phyloP scores from a whole-genome alignment of 805 yeast species.

The Lipomyces sp. region DNA sequence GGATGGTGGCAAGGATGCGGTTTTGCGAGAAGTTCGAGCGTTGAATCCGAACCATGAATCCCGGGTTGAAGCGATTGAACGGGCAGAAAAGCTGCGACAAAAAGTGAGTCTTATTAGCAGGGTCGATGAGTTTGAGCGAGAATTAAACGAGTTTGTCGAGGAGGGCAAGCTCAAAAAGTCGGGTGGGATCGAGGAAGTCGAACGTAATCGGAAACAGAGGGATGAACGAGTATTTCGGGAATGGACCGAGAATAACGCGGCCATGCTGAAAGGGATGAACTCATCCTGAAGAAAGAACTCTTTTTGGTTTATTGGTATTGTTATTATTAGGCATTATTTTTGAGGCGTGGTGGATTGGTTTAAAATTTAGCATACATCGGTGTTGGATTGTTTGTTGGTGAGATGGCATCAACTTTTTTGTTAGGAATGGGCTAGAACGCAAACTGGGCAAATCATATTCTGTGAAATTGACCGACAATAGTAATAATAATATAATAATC shows the following conservation, averaged over 20 bases:
- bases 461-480: too few species aligned
- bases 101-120: conserved; percentile 63
- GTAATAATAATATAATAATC: too few species aligned
- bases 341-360: too few species aligned
- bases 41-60: conserved; percentile 82
- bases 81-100: conserved; percentile 80
- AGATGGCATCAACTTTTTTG: too few species aligned
- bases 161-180: conserved; percentile 75
- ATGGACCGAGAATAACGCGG: conserved; percentile 35
- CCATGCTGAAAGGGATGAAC: neutral
- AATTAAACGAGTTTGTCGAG: conserved; percentile 81
- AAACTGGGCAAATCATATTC: too few species aligned
- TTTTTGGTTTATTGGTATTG: too few species aligned
- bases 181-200: conserved; percentile 90
- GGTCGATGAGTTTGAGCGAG: conserved; percentile 76
- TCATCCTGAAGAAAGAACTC: too few species aligned
- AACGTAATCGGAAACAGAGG: conserved; percentile 65
- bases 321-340: too few species aligned
- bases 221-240: conserved; percentile 71
- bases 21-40: conserved; percentile 76
- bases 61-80: conserved; percentile 84
- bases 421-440: too few species aligned
- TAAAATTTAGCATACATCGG: too few species aligned
- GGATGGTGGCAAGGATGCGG: conserved; percentile 62
- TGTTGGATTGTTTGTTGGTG: too few species aligned